Base-by-base conservation (phyloP, 345 rosid species). In the Rubroshorea leprosula region DNA sequence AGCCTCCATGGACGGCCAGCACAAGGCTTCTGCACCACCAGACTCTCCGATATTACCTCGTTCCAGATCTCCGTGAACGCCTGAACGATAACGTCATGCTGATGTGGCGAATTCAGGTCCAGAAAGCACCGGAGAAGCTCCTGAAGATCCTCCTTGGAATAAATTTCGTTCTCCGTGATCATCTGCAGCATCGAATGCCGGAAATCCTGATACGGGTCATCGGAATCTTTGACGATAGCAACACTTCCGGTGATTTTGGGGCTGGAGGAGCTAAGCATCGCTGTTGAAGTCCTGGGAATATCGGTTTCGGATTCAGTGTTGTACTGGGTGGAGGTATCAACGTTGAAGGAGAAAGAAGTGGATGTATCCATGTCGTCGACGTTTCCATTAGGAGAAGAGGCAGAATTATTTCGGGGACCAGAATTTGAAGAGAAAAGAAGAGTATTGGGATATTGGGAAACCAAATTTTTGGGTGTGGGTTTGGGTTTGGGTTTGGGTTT, bases 101-200 rank as follows among this genome's bases (percentile, higher is more conserved):
- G 71, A 58, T 59, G 48, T 0, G 73, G 72, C 31, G 84, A 73
- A 59, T 81, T 84, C 29, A 77, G 74, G 53, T 68, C 64, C 64
- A 84, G 50, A 72, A 79, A 75, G 54, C 86, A 77, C 11, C 69
- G 73, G 23, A 81, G 81, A 49, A 84, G 90, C 67, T 75, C 73
- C 49, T 64, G 66, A 11, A 81, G 79, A 23, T 81, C 80, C 21
- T 67, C 58, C 20, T 68, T 51, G 0, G 81, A 58, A 63, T 52
- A 65, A 45, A 84, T 77, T 65, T 74, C 76, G 48, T 74, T 71
- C 56, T 81, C 86, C 68, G 51, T 54, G 38, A 81, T 75, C 90
- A 84, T 81, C 44, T 74, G 80, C 56, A 61, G 53, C 83, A 81
- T 84, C 49, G 87, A 84, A 22, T 58, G 64, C 39, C 60, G 74